Evolutionary conservation across 2,329 filamentous ascomycete genomes (phyloP).

Genomic region (Trichoderma aggressivum): DNA sequence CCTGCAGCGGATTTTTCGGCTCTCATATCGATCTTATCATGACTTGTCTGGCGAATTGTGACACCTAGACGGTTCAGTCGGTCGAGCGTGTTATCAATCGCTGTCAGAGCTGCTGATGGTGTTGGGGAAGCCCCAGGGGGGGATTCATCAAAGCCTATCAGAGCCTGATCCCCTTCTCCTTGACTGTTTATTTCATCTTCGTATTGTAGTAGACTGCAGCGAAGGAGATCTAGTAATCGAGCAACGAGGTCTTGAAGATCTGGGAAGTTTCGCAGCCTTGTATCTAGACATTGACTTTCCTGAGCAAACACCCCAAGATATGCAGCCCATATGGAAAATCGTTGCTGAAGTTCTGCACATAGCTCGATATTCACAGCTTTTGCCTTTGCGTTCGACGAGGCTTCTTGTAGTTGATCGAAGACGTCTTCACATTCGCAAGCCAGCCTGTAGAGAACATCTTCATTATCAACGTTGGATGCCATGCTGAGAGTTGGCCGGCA

Average conservation of each 20-base stretch:
- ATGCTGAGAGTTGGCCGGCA: neutral
- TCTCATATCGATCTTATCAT: neutral
- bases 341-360: conserved; percentile 5
- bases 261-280: neutral
- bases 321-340: conserved; percentile 14
- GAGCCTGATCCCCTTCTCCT: no score
- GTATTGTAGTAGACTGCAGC: neutral
- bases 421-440: neutral
- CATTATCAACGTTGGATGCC: neutral
- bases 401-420: neutral
- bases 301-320: conserved; percentile 17
- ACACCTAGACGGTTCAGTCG: conserved; percentile 1
- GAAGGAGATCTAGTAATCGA: conserved; percentile 5
- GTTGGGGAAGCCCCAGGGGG: neutral
- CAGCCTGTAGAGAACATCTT: neutral
- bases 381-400: neutral
- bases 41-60: conserved; percentile 9
- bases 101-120: neutral
- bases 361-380: neutral
- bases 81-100: neutral
- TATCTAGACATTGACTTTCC: conserved; percentile 17
- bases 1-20: neutral
- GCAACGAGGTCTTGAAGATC: conserved; percentile 12
- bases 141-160: neutral
- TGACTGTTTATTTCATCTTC: neutral